These are phyloP conservation scores for Colletotrichum neosansevieriae DNA, from an alignment of 2,329 filamentous ascomycete genomes.

Conservation along the genomic window DNA sequence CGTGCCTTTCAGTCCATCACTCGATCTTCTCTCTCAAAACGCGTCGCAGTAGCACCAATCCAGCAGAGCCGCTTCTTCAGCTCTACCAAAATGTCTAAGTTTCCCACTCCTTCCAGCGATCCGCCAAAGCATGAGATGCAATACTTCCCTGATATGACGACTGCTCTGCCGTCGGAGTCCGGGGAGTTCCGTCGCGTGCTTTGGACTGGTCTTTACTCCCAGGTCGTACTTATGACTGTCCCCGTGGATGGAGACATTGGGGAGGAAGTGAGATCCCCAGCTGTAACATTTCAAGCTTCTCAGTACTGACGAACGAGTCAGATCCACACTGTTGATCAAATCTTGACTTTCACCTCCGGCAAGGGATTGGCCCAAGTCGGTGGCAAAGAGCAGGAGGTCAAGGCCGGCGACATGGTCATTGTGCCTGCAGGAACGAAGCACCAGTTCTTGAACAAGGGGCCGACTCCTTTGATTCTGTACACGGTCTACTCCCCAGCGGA, in stretches of 20 bases:
- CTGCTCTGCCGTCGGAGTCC: conserved; percentile 64
- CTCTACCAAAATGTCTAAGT: conserved; percentile 45
- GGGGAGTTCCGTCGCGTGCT: conserved; percentile 71
- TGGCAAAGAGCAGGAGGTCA: conserved; percentile 65
- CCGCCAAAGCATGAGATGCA: conserved; percentile 67
- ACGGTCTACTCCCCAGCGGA: conserved; percentile 74
- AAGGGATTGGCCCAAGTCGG: conserved; percentile 68
- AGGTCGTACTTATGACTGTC: conserved; percentile 74
- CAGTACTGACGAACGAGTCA: conserved; percentile 44
- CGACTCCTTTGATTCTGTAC: conserved; percentile 69
- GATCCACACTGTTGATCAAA: conserved; percentile 73
- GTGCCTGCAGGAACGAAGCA: conserved; percentile 75
- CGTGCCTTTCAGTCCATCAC: not conserved
- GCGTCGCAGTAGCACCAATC: too few species aligned
- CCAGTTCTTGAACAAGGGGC: conserved; percentile 73
- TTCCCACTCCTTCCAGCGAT: conserved; percentile 49
- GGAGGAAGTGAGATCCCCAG: conserved; percentile 63
- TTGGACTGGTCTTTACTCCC: conserved; percentile 72
- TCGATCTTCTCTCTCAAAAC: not conserved
- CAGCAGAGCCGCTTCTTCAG: not conserved
- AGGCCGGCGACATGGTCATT: conserved; percentile 52
- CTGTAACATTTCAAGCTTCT: not conserved
- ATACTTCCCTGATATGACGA: conserved; percentile 69
- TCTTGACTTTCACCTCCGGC: conserved; percentile 73
- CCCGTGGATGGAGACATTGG: conserved; percentile 74